phyloP scores from a whole-genome alignment of 768 basidiomycete genomes.

The Xerocomellus intermedius region DNA sequence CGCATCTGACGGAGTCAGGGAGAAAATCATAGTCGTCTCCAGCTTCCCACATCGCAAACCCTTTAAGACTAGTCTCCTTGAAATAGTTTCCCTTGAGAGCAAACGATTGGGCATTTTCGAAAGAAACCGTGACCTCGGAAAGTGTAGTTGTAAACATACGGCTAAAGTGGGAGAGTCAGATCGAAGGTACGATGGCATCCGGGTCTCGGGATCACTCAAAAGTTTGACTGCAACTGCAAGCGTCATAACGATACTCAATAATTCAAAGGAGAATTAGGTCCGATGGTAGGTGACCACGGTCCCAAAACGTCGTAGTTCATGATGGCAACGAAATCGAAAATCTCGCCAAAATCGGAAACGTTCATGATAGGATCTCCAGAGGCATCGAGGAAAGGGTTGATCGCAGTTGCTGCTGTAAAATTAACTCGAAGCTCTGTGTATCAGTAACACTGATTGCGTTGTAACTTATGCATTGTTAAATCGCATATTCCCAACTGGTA shows the following conservation, averaged over 20 bases:
- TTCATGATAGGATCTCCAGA: slow-evolving; percentile 44
- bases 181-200: neutral
- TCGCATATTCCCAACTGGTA: slow-evolving; percentile 83
- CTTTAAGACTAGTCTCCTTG: slow-evolving; percentile 46
- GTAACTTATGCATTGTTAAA: slow-evolving; percentile 58
- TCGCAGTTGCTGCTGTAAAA: slow-evolving; percentile 65
- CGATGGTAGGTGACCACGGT: slow-evolving; percentile 13
- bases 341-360: slow-evolving; percentile 16
- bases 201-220: slow-evolving; percentile 37
- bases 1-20: neutral
- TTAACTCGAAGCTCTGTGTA: slow-evolving; percentile 57
- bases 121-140: slow-evolving; percentile 57
- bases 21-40: slow-evolving; percentile 63
- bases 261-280: no score
- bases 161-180: slow-evolving; percentile 37
- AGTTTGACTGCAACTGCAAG: slow-evolving; percentile 65
- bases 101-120: slow-evolving; percentile 58
- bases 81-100: slow-evolving; percentile 60
- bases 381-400: slow-evolving; percentile 60
- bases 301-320: slow-evolving; percentile 68
- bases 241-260: slow-evolving; percentile 53
- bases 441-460: slow-evolving; percentile 59
- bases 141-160: slow-evolving; percentile 37
- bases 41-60: slow-evolving; percentile 72
- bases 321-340: slow-evolving; percentile 48